phyloP scores from a whole-genome alignment of 441 rosid species.

The Gossypium aridum region DNA sequence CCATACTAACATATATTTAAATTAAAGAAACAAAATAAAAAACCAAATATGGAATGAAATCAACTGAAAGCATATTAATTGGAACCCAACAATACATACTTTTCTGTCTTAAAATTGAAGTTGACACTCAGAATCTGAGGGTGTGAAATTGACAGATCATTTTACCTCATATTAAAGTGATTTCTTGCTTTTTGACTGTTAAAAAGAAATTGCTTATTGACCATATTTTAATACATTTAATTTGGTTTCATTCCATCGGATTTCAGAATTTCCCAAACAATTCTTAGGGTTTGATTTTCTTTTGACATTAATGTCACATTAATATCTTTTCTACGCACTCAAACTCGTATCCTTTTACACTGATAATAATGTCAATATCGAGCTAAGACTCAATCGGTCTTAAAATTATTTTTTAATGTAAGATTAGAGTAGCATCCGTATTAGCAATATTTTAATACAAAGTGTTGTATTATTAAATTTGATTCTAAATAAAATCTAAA shows the following conservation, averaged over 20 bases:
- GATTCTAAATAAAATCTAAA: neutral
- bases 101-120: neutral
- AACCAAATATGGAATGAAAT: neutral
- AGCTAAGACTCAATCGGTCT: too few relatives aligned
- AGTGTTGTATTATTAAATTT: neutral
- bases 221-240: too few relatives aligned
- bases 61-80: neutral
- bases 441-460: too few relatives aligned
- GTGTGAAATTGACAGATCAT: neutral
- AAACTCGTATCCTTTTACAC: accelerated
- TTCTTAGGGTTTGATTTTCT: too few relatives aligned
- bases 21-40: too few relatives aligned
- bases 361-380: accelerated
- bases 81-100: neutral
- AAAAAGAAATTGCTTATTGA: neutral
- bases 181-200: neutral
- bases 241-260: neutral
- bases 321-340: too few relatives aligned
- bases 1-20: too few relatives aligned
- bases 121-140: neutral
- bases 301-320: too few relatives aligned
- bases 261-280: too few relatives aligned
- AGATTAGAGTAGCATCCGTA: too few relatives aligned
- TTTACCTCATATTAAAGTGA: neutral
- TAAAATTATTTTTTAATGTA: too few relatives aligned